These are phyloP conservation scores for Thecaphora thlaspeos DNA, from an alignment of 1,284 basidiomycete species.

Conservation along the genomic window DNA sequence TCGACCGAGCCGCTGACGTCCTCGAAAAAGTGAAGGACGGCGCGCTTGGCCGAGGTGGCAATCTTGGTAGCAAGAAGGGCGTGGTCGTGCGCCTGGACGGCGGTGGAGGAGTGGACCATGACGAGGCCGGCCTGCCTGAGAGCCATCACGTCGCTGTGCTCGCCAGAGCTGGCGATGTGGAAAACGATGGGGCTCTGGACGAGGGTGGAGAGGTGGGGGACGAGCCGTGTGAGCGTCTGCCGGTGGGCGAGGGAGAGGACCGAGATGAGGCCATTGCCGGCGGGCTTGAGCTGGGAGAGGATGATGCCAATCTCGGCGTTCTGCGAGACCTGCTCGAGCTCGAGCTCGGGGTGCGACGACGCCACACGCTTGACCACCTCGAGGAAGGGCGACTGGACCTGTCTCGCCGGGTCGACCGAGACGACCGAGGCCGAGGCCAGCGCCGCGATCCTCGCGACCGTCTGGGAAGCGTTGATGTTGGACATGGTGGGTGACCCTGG, in stretches of 20 bases:
- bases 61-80: slow-evolving; percentile 71
- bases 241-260: slow-evolving; percentile 39
- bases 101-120: slow-evolving; percentile 67
- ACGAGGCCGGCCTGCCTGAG: slow-evolving; percentile 66
- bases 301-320: slow-evolving; percentile 34
- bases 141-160: slow-evolving; percentile 66
- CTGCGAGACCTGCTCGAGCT: slow-evolving; percentile 38
- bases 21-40: slow-evolving; percentile 80
- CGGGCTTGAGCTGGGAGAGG: slow-evolving; percentile 32
- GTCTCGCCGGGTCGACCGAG: slow-evolving; percentile 27
- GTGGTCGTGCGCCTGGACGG: slow-evolving; percentile 72
- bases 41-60: slow-evolving; percentile 65
- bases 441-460: slow-evolving; percentile 34
- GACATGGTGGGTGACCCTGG: too few relatives aligned
- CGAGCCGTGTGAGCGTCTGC: slow-evolving; percentile 43
- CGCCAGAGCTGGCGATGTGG: slow-evolving; percentile 57
- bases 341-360: slow-evolving; percentile 23
- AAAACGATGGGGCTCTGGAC: slow-evolving; percentile 43
- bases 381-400: slow-evolving; percentile 25
- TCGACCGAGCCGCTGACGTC: slow-evolving; percentile 40
- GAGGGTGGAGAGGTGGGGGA: slow-evolving; percentile 49
- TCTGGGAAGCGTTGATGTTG: slow-evolving; percentile 29
- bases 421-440: slow-evolving; percentile 34
- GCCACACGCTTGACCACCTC: slow-evolving; percentile 17
- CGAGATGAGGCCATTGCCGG: slow-evolving; percentile 34